Percentiles rank a stretch among this genome's conserved stretches.
Evolutionary conservation across 106 monocot species (phyloP).

Genomic region (Dioscorea alata): DNA sequence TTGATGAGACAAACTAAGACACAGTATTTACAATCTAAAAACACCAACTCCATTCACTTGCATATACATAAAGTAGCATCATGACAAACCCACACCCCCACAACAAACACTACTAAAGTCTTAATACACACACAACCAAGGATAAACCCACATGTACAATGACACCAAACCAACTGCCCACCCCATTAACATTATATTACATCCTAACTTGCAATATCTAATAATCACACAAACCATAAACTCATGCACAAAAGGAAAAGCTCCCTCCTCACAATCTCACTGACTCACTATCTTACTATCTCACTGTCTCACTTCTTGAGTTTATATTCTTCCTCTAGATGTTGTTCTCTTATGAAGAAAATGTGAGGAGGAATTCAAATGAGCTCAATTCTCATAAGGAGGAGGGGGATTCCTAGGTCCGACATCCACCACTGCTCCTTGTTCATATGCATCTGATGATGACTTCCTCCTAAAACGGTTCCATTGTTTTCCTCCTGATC

Average conservation of each 20-base stretch:
- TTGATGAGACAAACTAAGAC: background rate
- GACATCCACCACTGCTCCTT: slow-evolving; percentile 8
- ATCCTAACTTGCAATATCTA: background rate
- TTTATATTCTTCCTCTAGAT: too few relatives aligned
- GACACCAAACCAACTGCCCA: background rate
- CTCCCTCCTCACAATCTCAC: background rate
- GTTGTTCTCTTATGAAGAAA: background rate
- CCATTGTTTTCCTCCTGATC: slow-evolving; percentile 19
- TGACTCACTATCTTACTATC: background rate
- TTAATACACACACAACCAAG: background rate
- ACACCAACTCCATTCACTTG: background rate
- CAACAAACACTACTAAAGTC: background rate
- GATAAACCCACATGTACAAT: background rate
- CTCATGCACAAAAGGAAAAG: background rate
- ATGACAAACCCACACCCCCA: background rate
- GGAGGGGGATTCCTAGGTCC: slow-evolving; percentile 15
- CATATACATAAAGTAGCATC: background rate
- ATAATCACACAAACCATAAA: background rate
- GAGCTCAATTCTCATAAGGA: slow-evolving; percentile 47
- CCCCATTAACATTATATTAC: background rate
- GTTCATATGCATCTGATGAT: slow-evolving; percentile 39
- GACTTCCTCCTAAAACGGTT: slow-evolving; percentile 59
- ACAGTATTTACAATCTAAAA: background rate
- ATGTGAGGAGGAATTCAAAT: background rate
- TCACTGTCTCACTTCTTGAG: background rate